Conservation (phyloP, 371 early-diverging fungal genomes). For the Spraguea lophii region DNA sequence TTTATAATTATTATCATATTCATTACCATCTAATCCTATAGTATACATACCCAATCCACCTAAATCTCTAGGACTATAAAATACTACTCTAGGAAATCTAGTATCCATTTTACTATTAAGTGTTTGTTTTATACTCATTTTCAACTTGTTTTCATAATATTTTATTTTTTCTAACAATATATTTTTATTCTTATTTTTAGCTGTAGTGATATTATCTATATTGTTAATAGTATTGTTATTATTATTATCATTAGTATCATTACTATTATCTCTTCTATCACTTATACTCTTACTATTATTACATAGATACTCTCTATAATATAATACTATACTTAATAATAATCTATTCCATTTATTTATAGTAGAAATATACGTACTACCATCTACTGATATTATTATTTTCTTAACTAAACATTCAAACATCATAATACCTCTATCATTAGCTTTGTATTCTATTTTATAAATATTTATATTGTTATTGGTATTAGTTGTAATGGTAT, state of each 20-base stretch:
- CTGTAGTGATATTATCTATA: too few relatives aligned
- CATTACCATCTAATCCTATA: constrained; percentile 84
- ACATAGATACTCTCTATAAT: constrained; percentile 92
- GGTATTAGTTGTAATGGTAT: too few relatives aligned
- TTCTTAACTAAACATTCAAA: constrained; percentile 84
- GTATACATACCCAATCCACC: constrained; percentile 95
- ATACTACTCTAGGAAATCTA: constrained; percentile 86
- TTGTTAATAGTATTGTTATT: too few relatives aligned
- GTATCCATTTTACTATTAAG: constrained; percentile 93
- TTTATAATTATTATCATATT: constrained; percentile 67
- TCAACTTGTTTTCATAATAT: constrained; percentile 73
- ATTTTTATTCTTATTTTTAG: too few relatives aligned
- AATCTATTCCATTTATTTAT: constrained; percentile 82
- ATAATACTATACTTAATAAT: constrained; percentile 81
- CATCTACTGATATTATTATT: constrained; percentile 80
- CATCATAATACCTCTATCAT: constrained; percentile 63
- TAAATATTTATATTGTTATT: too few relatives aligned
- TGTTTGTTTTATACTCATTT: constrained; percentile 90
- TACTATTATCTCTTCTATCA: constrained; percentile 1
- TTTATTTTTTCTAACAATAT: constrained; percentile 66
- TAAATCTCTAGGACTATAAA: constrained; percentile 69
- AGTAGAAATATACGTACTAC: constrained; percentile 85
- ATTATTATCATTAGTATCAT: too few relatives aligned
- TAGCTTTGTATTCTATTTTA: constrained; percentile 66
- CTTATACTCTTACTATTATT: too few relatives aligned